A percentile compares a stretch with the other conserved stretches of the same genome.
Conservation (phyloP, 2,329 filamentous ascomycete species). For the Cladosporium sp. region DNA sequence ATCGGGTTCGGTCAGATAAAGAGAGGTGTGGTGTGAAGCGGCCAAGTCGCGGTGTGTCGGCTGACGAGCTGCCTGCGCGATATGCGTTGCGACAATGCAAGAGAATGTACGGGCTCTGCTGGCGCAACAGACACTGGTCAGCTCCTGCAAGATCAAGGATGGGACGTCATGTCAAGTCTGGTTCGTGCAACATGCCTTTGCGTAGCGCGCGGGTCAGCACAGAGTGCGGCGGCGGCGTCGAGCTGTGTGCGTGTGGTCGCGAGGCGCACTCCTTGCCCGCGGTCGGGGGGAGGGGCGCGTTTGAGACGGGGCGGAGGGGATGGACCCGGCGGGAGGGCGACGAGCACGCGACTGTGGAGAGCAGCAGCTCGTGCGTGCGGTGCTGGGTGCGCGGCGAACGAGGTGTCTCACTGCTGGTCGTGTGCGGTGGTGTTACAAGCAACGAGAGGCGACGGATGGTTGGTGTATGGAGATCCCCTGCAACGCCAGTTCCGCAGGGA, state of each 20-base stretch:
- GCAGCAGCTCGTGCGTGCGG: constrained; percentile 6
- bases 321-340: constrained; percentile 1
- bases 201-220: constrained; percentile 8
- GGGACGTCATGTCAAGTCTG: constrained; percentile 11
- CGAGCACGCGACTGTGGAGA: constrained; percentile 6
- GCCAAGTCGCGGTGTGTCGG: constrained; percentile 5
- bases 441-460: neutral
- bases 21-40: neutral
- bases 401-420: neutral
- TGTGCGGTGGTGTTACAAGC: neutral
- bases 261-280: neutral
- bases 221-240: neutral
- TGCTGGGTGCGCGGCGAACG: neutral
- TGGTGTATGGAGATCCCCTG: neutral
- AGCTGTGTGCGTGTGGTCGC: neutral
- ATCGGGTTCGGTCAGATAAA: no score
- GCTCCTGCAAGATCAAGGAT: constrained; percentile 10
- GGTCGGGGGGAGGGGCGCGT: neutral
- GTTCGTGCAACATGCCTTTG: constrained; percentile 11
- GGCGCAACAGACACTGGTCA: constrained; percentile 10
- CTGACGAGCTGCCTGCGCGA: constrained; percentile 1
- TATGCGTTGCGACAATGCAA: constrained; percentile 12
- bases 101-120: constrained; percentile 6
- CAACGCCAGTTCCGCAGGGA: no score
- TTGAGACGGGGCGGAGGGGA: neutral